phyloP scores from a whole-genome alignment of 2,329 filamentous ascomycete genomes.

The Lasiodiplodia hormozganensis region DNA sequence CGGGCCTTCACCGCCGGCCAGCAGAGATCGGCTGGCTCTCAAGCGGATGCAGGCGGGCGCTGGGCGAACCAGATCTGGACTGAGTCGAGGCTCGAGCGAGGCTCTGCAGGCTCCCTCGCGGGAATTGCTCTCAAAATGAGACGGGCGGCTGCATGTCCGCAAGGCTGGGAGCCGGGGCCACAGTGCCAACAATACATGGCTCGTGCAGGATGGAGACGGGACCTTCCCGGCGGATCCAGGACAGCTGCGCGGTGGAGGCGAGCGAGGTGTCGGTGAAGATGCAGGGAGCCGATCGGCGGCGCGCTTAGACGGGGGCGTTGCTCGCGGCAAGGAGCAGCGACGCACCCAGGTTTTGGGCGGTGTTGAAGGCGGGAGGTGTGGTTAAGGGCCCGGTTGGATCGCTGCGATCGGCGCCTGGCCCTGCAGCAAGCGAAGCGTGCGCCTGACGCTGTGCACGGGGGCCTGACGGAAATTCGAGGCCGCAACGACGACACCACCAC shows the following conservation, averaged over 20 bases:
- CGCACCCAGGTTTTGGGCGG: neutral
- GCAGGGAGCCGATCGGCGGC: constrained; percentile 9
- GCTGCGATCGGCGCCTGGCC: constrained; percentile 24
- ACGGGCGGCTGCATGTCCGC: constrained; percentile 1
- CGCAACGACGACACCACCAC: constrained; percentile 10
- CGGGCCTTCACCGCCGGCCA: constrained; percentile 17
- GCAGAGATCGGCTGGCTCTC: constrained; percentile 14
- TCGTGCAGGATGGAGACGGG: constrained; percentile 27
- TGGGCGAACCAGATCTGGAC: constrained; percentile 14
- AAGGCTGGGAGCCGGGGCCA: constrained; percentile 22
- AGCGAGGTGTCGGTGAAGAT: constrained; percentile 19
- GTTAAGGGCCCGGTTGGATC: constrained; percentile 22
- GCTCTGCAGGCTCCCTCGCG: constrained; percentile 2
- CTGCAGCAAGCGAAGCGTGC: constrained; percentile 11
- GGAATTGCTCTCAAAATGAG: constrained; percentile 8
- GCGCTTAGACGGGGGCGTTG: neutral
- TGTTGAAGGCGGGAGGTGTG: constrained; percentile 6
- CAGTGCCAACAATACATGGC: constrained; percentile 22
- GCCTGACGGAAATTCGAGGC: constrained; percentile 7
- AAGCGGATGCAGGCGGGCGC: neutral
- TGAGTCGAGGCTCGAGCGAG: neutral
- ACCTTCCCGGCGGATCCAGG: constrained; percentile 25
- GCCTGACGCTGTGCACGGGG: constrained; percentile 7
- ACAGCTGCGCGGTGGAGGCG: constrained; percentile 17
- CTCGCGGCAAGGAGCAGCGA: constrained; percentile 8